These are phyloP conservation scores for Acer saccharum DNA, from an alignment of 345 rosid species.

Conservation along the genomic window DNA sequence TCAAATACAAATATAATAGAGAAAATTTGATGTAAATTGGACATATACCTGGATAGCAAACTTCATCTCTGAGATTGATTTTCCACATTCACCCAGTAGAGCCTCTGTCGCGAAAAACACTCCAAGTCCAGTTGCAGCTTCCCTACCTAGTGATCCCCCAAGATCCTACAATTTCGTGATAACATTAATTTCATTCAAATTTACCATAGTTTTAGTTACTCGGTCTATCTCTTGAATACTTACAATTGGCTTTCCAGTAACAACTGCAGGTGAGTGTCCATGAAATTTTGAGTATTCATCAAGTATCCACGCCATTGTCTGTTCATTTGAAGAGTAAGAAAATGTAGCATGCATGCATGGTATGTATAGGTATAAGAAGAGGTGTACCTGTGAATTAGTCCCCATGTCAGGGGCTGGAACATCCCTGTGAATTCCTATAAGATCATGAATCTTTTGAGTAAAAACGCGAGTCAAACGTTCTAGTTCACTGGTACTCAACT, in stretches of 20 bases:
- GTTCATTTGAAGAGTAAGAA: conserved; percentile 7
- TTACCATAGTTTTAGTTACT: not conserved
- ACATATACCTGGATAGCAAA: conserved; percentile 42
- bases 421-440: conserved; percentile 47
- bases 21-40: not conserved
- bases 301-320: conserved; percentile 75
- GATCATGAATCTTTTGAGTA: conserved; percentile 67
- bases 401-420: conserved; percentile 81
- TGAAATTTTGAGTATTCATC: conserved; percentile 73
- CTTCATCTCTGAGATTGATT: conserved; percentile 31
- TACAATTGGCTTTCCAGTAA: conserved; percentile 62
- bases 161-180: conserved; percentile 43
- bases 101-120: conserved; percentile 47
- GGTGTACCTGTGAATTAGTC: conserved; percentile 57
- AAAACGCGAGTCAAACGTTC: conserved; percentile 60
- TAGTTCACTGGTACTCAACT: conserved; percentile 47
- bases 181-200: not conserved
- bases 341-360: not conserved
- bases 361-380: too few species aligned
- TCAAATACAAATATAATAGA: not conserved
- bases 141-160: conserved; percentile 60
- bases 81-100: conserved; percentile 43
- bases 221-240: conserved; percentile 12
- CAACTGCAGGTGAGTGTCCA: conserved; percentile 66
- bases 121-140: conserved; percentile 54